These are phyloP conservation scores for Malus orientalis DNA, from an alignment of 306 rosid genomes.

Conservation along the genomic window DNA sequence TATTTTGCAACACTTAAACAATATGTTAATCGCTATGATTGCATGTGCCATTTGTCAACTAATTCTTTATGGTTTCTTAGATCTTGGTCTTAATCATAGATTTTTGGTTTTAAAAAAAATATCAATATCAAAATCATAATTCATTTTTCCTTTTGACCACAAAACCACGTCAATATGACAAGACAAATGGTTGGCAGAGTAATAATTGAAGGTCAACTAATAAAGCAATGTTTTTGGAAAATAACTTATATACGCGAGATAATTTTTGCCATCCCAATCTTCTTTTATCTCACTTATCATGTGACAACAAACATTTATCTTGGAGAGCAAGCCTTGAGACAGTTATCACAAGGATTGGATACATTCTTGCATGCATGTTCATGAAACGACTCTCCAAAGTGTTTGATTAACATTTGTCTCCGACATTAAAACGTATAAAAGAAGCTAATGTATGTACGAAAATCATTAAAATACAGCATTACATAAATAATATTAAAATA, in stretches of 20 bases:
- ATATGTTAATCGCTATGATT: not conserved
- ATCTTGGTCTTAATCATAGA: not conserved
- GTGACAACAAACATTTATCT: not conserved
- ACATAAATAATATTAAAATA: not conserved
- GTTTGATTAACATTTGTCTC: slow-evolving; percentile 69
- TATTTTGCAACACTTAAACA: not conserved
- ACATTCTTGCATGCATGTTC: slow-evolving; percentile 62
- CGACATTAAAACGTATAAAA: slow-evolving; percentile 36
- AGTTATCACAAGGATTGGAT: slow-evolving; percentile 84
- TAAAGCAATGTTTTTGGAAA: too few species aligned
- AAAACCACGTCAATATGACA: not conserved
- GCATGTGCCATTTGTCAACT: slow-evolving; percentile 19
- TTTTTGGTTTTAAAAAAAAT: not conserved
- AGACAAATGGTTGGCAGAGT: not conserved
- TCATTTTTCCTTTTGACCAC: slow-evolving; percentile 4
- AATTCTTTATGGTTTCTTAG: slow-evolving; percentile 2
- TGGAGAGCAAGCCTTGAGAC: slow-evolving; percentile 45
- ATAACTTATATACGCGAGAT: too few species aligned
- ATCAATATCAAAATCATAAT: not conserved
- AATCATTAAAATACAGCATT: not conserved
- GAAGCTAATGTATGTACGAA: too few species aligned
- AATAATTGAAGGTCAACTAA: not conserved
- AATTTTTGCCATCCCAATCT: too few species aligned
- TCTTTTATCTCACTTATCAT: not conserved
- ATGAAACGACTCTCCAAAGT: slow-evolving; percentile 67